Evolutionary conservation across 345 rosid species (phyloP).

Genomic region (Hibiscus syriacus): DNA sequence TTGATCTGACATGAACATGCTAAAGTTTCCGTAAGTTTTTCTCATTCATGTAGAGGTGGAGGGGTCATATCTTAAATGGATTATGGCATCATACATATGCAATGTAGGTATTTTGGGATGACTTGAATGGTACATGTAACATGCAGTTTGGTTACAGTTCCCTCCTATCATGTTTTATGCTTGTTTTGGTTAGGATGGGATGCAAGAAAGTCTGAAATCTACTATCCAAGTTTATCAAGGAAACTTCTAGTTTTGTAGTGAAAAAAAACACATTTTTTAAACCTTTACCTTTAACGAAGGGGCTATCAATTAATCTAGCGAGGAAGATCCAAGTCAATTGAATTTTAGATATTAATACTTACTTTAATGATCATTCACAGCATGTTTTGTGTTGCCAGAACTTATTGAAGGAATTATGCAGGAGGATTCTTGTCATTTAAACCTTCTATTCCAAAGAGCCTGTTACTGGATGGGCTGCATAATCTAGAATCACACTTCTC

Average conservation of each 20-base stretch:
- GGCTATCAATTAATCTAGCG: conserved; percentile 1
- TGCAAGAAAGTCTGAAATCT: neutral
- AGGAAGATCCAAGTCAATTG: neutral
- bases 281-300: neutral
- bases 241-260: neutral
- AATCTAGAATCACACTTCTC: conserved; percentile 70
- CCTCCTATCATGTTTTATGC: neutral
- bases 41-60: neutral
- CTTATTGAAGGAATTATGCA: conserved; percentile 29
- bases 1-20: neutral
- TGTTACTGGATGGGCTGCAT: conserved; percentile 84
- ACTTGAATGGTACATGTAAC: neutral
- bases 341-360: neutral
- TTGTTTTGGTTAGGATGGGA: neutral
- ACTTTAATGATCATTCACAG: neutral
- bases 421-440: conserved; percentile 91
- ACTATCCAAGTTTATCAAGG: neutral
- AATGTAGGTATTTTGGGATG: neutral
- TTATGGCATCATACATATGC: neutral
- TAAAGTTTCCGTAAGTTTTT: neutral
- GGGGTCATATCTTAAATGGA: neutral
- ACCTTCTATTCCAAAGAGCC: conserved; percentile 74
- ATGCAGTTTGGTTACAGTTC: neutral
- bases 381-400: conserved; percentile 11
- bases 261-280: neutral